A percentile compares a stretch with the other conserved stretches of the same genome.
These are phyloP conservation scores for Trichoderma asperelloides DNA, from an alignment of 495 filamentous ascomycete species.

Conservation along the genomic window DNA sequence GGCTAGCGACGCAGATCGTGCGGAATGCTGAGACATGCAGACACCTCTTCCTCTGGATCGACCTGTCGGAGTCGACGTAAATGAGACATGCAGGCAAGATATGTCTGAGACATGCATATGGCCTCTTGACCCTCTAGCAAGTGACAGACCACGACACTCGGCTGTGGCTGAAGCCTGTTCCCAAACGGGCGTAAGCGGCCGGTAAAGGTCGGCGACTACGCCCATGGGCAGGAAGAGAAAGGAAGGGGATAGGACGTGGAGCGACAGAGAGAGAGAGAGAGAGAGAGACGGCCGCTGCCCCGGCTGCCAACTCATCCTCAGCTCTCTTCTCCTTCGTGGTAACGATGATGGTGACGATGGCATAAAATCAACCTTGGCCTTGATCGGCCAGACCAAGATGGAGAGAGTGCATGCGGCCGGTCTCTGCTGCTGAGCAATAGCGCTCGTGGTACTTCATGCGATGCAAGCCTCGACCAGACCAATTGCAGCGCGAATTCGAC, in stretches of 20 bases:
- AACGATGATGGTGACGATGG: not conserved
- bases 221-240: not conserved
- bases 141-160: not conserved
- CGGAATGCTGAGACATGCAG: constrained; percentile 8
- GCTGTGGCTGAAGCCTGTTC: not conserved
- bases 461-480: not conserved
- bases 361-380: not conserved
- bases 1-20: constrained; percentile 3
- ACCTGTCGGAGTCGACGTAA: constrained; percentile 1
- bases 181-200: not conserved
- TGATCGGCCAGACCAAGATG: not conserved
- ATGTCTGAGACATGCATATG: constrained; percentile 6
- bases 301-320: too few species aligned
- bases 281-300: not conserved
- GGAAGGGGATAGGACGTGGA: not conserved
- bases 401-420: not conserved
- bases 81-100: constrained; percentile 4
- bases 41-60: not conserved
- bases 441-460: not conserved
- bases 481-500: not conserved
- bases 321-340: not conserved
- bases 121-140: not conserved
- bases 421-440: not conserved
- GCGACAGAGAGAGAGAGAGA: not conserved
- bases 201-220: not conserved